phyloP scores from a whole-genome alignment of 2,329 filamentous ascomycete species.

The Aspergillus ibericus region DNA sequence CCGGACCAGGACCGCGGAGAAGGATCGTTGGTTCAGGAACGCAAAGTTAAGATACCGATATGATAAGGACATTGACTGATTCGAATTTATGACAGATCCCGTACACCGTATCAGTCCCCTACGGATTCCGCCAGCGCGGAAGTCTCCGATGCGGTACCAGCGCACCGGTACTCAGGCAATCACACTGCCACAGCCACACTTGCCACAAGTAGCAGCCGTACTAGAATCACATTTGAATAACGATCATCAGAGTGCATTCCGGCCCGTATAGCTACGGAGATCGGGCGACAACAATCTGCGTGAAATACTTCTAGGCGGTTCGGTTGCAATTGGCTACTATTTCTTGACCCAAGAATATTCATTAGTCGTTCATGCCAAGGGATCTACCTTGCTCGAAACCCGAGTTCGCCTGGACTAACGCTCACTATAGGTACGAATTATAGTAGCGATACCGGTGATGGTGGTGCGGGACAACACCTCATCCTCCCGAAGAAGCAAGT shows the following conservation, averaged over 20 bases:
- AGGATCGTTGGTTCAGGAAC: slow-evolving; percentile 10
- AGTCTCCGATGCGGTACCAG: slow-evolving; percentile 6
- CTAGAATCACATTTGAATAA: not conserved
- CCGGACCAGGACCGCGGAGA: slow-evolving; percentile 15
- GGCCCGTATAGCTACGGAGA: not conserved
- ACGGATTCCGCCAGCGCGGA: slow-evolving; percentile 2
- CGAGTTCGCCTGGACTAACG: not conserved
- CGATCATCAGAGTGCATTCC: not conserved
- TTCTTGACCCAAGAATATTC: not conserved
- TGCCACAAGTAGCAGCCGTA: not conserved
- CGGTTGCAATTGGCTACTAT: not conserved
- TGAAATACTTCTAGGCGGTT: not conserved
- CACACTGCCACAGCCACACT: no score
- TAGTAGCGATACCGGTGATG: not conserved
- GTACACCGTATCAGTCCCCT: not conserved
- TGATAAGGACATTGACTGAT: slow-evolving; percentile 3
- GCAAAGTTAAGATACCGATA: slow-evolving; percentile 1
- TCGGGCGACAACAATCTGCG: not conserved
- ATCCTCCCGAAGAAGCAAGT: not conserved
- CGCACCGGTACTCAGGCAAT: not conserved
- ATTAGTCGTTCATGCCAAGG: not conserved
- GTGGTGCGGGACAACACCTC: not conserved
- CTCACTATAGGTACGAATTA: not conserved
- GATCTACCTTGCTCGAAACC: not conserved
- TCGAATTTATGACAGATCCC: slow-evolving; percentile 10